Base-by-base conservation (phyloP, 257 asterid species). In the Penstemon davidsonii region DNA sequence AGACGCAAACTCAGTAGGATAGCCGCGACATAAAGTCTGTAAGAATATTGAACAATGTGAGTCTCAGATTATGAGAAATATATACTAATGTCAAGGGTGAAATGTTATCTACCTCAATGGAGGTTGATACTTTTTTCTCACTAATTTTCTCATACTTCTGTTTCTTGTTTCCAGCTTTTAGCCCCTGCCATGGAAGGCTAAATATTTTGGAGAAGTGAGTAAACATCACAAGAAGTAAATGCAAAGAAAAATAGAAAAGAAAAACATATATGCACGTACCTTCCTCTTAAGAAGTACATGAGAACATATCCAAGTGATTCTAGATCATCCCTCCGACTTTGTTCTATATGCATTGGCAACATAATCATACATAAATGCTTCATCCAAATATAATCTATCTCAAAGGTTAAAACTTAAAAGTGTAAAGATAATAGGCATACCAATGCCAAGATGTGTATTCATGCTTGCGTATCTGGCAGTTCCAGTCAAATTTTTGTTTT, bases 121-220 rank as follows among this genome's bases (percentile, higher is more conserved):
- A 86, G 63, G 97, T 91, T 40, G 96, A 85, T 63, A 88, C 91
- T 85, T 92, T 92, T 77, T 87, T 89, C 80, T 89, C 98, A 38
- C 95, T 78, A 68, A 92, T 92, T 78, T 81, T 92, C 68, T 92
- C 96, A 33, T 92, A 87, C 77, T 92, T 92, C 75, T 89, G 96
- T 81, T 87, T 89, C 90, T 89, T 92, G 75, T 80, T 92, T 41
- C 98, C 96, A 55, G 96, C 98, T 86, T 84, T 89, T 80, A 92
- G 83, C 68, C 98, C 98, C 84, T 92, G 96, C 96, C 96, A 89
- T 18, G 96, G 98, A 78, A 92, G 96, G 79, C 98, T 89, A 46
- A 70, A 60, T 25, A 75, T 72, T 72, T 75, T 52, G 74, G 57
- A 50, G 63, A 43, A 52, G 63, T 81, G 57, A 86, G 72, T 73